Conservation (phyloP, 192 early-diverging fungal genomes). For the Coemansia sp. region DNA sequence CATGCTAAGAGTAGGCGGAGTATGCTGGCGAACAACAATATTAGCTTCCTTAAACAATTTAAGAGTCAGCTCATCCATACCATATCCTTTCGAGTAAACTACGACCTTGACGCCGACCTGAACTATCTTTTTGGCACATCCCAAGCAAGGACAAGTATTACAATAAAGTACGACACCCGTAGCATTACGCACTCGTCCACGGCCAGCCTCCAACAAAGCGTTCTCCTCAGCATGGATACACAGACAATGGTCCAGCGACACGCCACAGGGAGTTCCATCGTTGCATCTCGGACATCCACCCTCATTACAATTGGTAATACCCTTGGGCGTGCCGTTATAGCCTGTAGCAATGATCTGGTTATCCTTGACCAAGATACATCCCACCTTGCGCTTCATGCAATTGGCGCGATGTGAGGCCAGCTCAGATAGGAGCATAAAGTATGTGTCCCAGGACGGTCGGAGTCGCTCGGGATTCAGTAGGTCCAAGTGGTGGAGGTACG, state of each 20-base stretch:
- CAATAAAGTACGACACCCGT: conserved; percentile 78
- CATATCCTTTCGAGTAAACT: conserved; percentile 89
- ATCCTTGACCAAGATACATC: conserved; percentile 89
- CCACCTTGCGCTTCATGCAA: conserved; percentile 98
- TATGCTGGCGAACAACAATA: conserved; percentile 75
- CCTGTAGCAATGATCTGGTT: conserved; percentile 91
- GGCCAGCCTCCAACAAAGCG: conserved; percentile 93
- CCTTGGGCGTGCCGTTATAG: conserved; percentile 98
- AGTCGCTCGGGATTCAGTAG: conserved; percentile 73
- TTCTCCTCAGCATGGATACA: conserved; percentile 99
- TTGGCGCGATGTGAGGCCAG: conserved; percentile 88
- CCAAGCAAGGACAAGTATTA: conserved; percentile 87
- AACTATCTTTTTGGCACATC: conserved; percentile 95
- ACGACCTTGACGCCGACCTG: conserved; percentile 92
- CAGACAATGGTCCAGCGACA: conserved; percentile 80
- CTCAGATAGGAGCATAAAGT: conserved; percentile 94
- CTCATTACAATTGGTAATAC: conserved; percentile 89
- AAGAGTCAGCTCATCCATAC: conserved; percentile 88
- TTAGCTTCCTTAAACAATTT: conserved; percentile 82
- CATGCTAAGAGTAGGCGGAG: conserved; percentile 59
- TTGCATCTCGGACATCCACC: conserved; percentile 96
- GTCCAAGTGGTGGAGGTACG: conserved; percentile 54
- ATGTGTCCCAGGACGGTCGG: conserved; percentile 94
- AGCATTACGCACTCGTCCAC: conserved; percentile 76
- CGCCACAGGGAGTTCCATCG: conserved; percentile 73